Evolutionary conservation across 2,329 filamentous ascomycete species (phyloP), one percentile per base, ranked within the genome.

Genomic region (Claviceps pazoutovae): DNA sequence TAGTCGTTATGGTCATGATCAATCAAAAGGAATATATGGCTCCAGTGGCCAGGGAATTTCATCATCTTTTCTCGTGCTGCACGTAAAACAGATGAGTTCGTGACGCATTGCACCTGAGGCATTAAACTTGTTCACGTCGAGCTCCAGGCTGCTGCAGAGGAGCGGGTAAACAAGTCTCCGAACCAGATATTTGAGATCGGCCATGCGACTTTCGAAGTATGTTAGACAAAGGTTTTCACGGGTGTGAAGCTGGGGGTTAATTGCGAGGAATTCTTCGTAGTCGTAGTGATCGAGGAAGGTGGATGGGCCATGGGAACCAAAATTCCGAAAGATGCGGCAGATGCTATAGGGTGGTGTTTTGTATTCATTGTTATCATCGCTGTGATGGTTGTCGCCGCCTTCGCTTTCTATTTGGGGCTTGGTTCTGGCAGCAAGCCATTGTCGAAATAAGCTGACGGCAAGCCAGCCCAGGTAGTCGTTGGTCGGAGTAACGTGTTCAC

Each of bases 361-460:
- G 69, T 63, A 36, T 66, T 64, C 36, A 66, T 65, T 56, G 5
- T 34, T 34, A 17, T 14, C 17, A 13, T 41, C 23, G 21, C 21
- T 14, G 17, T 14, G 16, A 34, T 4, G 7, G 26, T 30, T 26
- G 19, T 17, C 30, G 38, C 37, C 34, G 37, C 42, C n/a, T 14
- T 19, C 23, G 46, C 17, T 60, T 49, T 56, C 60, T 23, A 69
- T 80, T 3, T 83, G 77, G 0, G 88, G 84, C 2, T 86, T 84
- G 4, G 87, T 95, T 65, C 89, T 91, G 60, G 96, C 90, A 4
- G 88, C 88, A 6, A 96, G 74, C 89, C 90, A 96, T 66, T 95
- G 88, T 3, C 91, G 79, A 69, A 96, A 97, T 14, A 95, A 73
- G 44, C 82, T 87, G 48, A 95, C 80, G 19, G 82, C 88, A 6